Base-by-base conservation (phyloP, 1,139 yeast species). In the Pichia sp. region DNA sequence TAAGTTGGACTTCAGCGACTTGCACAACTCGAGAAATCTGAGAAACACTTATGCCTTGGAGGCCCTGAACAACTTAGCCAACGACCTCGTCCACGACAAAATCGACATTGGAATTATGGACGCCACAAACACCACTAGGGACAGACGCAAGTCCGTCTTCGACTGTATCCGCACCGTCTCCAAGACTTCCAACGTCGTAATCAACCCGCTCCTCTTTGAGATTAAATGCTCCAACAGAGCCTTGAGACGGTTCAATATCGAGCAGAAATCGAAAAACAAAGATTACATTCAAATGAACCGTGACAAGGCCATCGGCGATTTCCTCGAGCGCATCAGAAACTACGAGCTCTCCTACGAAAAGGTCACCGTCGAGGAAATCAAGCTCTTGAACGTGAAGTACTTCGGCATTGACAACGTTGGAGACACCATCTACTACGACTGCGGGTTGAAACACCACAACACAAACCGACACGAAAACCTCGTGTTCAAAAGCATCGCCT, bases 101-200 rank as follows among this genome's bases (percentile, higher is more conserved):
- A 74, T 81, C 46, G 83, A 81, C 63, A 77, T 85, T 49, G 91
- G 88, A n/a, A 57, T 67, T 10, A 60, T 67, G 58, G 92, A 85
- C 67, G 92, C 92, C 42, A 85, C 92, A 8, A 84, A 85, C 65
- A 79, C 88, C 1, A 83, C 87, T 2, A 62, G 64, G 10, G 75
- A 73, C 17, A 75, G 93, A 64, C 55, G 70, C 48, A 46, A 52
- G 17, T 47, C 58, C 2, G 64, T 67, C 24, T 60, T 67, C 20
- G 50, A 61, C 8, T 54, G 51, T 40, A 57, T 67, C 8, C 48
- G 57, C 6, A 31, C 55, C 30, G 60, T 56, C 12, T 59, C 64
- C 1, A 34, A 49, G 10, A 31, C 49, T n/a, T 40, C 57, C 4
- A 55, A 55, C 6, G 51, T 63, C 14, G 50, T 44, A 14, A 63